phyloP scores from a whole-genome alignment of 495 filamentous ascomycete species.

The Penicillium cataractarum region DNA sequence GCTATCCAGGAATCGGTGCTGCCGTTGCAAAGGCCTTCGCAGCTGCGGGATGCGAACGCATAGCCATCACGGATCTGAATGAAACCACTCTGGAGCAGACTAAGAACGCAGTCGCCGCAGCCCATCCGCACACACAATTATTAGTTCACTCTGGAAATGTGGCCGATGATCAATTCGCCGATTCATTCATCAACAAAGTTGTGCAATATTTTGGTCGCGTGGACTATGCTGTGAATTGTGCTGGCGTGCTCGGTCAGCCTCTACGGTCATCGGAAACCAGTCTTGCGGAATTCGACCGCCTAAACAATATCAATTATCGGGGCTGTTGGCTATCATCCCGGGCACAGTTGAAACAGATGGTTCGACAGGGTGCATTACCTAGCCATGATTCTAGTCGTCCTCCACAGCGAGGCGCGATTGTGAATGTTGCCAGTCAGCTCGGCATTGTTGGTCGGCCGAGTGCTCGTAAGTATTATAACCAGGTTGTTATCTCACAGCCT shows the following conservation, averaged over 20 bases:
- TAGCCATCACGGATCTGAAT: conserved; percentile 56
- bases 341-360: conserved; percentile 52
- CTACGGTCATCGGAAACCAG: conserved; percentile 41
- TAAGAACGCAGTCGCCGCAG: conserved; percentile 28
- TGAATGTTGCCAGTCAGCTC: conserved; percentile 60
- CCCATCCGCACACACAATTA: conserved; percentile 34
- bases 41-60: conserved; percentile 47
- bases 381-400: conserved; percentile 40
- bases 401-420: conserved; percentile 46
- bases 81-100: conserved; percentile 41
- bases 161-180: conserved; percentile 45
- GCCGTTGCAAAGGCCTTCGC: conserved; percentile 55
- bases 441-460: conserved; percentile 52
- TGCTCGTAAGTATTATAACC: conserved; percentile 42
- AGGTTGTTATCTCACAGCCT: background rate
- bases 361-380: conserved; percentile 48
- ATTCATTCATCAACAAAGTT: conserved; percentile 37
- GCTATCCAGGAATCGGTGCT: conserved; percentile 54
- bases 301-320: conserved; percentile 56
- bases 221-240: conserved; percentile 57
- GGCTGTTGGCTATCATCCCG: conserved; percentile 55
- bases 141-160: conserved; percentile 44
- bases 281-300: conserved; percentile 47
- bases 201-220: conserved; percentile 44
- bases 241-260: conserved; percentile 47